A percentile compares a stretch with the other conserved stretches of the same genome.
These are phyloP conservation scores for Phytophthora fragariaefolia DNA, from an alignment of 352 stramenopile species.

Conservation along the genomic window DNA sequence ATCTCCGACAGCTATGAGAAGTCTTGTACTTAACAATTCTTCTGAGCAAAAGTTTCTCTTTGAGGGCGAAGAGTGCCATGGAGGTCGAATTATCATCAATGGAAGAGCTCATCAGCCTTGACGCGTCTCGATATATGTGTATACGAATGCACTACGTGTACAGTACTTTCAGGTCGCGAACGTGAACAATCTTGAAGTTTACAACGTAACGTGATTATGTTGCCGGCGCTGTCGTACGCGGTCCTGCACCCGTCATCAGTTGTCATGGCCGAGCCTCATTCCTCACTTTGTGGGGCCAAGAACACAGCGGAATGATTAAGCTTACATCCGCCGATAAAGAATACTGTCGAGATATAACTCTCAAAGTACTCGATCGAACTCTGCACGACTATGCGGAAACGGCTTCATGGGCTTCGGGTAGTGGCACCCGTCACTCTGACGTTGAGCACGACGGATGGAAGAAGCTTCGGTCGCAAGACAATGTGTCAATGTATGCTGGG, in stretches of 20 bases:
- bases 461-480: conserved; percentile 18
- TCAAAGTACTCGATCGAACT: conserved; percentile 19
- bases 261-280: conserved; percentile 7
- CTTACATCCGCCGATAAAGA: conserved; percentile 17
- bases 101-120: too few relatives aligned
- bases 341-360: conserved; percentile 23
- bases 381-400: conserved; percentile 30
- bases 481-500: conserved; percentile 23
- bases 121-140: too few relatives aligned
- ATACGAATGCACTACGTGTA: too few relatives aligned
- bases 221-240: conserved; percentile 1
- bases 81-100: too few relatives aligned
- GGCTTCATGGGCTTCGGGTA: conserved; percentile 17
- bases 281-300: not conserved
- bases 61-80: too few relatives aligned
- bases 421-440: not conserved
- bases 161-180: too few relatives aligned
- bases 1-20: too few relatives aligned
- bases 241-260: conserved; percentile 4
- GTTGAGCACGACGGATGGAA: conserved; percentile 23
- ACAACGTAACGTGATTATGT: not conserved
- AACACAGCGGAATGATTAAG: conserved; percentile 1
- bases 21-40: too few relatives aligned
- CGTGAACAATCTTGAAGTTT: conserved; percentile 10
- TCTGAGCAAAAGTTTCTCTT: too few relatives aligned